Evolutionary conservation across 805 yeast species (phyloP).

Genomic region (Saturnispora bothae): DNA sequence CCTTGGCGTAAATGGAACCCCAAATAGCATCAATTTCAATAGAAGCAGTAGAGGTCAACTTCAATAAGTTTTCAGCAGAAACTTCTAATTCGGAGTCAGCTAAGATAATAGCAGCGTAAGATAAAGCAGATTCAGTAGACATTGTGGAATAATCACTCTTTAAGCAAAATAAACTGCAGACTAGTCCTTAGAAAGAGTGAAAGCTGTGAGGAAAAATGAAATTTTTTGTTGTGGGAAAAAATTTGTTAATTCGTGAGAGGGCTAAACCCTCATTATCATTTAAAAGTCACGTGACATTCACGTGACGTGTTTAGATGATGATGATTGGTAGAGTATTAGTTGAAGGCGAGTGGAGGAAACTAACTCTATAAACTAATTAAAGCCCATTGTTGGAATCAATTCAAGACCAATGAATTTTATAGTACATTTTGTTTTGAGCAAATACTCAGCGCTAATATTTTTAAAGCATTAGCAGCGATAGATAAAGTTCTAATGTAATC

Average conservation of each 20-base stretch:
- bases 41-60: conserved; percentile 68
- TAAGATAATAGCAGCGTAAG: conserved; percentile 96
- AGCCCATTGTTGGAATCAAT: too few species aligned
- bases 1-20: conserved; percentile 77
- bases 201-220: not conserved
- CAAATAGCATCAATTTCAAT: conserved; percentile 68
- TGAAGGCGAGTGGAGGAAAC: too few species aligned
- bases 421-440: too few species aligned
- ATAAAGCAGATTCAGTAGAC: conserved; percentile 86
- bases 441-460: too few species aligned
- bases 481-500: too few species aligned
- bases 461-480: too few species aligned
- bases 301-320: conserved; percentile 4
- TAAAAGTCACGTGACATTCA: conserved; percentile 1
- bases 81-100: conserved; percentile 95
- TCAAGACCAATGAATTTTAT: too few species aligned
- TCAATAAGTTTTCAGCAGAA: conserved; percentile 68
- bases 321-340: too few species aligned
- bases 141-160: conserved; percentile 41
- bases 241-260: conserved; percentile 1
- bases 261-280: not conserved
- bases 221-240: not conserved
- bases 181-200: conserved; percentile 26
- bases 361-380: too few species aligned
- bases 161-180: conserved; percentile 32